Base-by-base conservation (phyloP, 208 protist genomes). In the Sergeia podlipaevii region DNA sequence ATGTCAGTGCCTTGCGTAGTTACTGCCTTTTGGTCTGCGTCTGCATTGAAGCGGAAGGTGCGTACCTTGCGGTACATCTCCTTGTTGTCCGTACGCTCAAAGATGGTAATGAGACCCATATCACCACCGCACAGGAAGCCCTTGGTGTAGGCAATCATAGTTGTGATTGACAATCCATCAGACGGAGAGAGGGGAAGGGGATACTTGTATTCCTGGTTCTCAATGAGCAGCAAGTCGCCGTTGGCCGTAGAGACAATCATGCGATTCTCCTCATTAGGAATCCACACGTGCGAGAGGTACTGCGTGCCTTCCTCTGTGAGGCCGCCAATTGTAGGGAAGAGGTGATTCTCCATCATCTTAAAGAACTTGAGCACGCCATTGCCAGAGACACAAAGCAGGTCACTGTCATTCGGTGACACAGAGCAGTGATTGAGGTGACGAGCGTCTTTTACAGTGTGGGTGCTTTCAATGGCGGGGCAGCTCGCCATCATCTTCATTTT, bases 91-190 rank as follows among this genome's bases (percentile, higher is more conserved):
- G 78, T 85, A 15, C 78, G 73, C 70, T 98, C 96, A 68, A 95
- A 98, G 27, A 97, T 89, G 26, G 76, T 85, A 53, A 98, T 85
- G 36, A 95, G 62, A n/a, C 97, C 95, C 73, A 93, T 89, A 53
- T 97, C 94, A 11, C 91, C 84, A 4, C 91, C 95, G 48, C 91
- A 97, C 20, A 98, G 88, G 57, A 98, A 98, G 17, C 97, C 97
- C 53, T 97, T 97, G 24, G 69, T 85, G 70, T 93, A 95, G n/a
- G 73, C 54, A 33, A 82, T 67, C 21, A 97, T 65, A 3, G 81
- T 59, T 32, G 80, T 89, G 62, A 97, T 96, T n/a, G 85, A 77
- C 43, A 96, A 67, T 7, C 86, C 89, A 59, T 97, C 91, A 5
- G 81, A 89, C 17, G 89, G 91, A 3, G 85, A 93, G 5, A 93